phyloP scores from a whole-genome alignment of 2,329 filamentous ascomycete genomes.

The Talaromyces sp. region DNA sequence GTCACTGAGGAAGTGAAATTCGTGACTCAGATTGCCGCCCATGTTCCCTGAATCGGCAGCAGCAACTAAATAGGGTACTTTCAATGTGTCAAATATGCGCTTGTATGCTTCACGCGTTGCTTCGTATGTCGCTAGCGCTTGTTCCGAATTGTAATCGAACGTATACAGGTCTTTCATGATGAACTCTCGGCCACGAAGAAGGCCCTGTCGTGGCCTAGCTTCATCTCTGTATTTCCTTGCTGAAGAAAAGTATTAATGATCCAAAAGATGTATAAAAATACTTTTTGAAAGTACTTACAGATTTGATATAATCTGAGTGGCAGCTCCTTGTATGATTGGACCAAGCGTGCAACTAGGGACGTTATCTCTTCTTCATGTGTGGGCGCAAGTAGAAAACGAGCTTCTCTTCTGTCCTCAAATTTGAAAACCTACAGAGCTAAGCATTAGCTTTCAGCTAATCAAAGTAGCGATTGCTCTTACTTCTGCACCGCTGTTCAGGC shows the following conservation, averaged over 20 bases:
- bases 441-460: slow-evolving; percentile 12
- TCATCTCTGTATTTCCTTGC: slow-evolving; percentile 95
- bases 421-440: slow-evolving; percentile 63
- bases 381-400: slow-evolving; percentile 73
- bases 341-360: slow-evolving; percentile 65
- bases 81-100: slow-evolving; percentile 75
- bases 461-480: slow-evolving; percentile 43
- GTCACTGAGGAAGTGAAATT: slow-evolving; percentile 79
- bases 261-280: background rate
- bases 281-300: slow-evolving; percentile 48
- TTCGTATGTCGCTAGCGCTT: slow-evolving; percentile 77
- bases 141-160: slow-evolving; percentile 67
- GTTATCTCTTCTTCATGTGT: slow-evolving; percentile 99
- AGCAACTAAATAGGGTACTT: slow-evolving; percentile 77
- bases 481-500: slow-evolving; percentile 73
- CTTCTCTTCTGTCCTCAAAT: slow-evolving; percentile 73
- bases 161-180: slow-evolving; percentile 98
- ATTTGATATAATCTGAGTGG: slow-evolving; percentile 90
- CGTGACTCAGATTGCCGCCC: slow-evolving; percentile 88
- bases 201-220: slow-evolving; percentile 77
- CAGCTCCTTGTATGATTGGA: slow-evolving; percentile 80
- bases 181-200: slow-evolving; percentile 86
- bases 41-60: slow-evolving; percentile 94
- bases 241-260: slow-evolving; percentile 29
- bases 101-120: slow-evolving; percentile 71